These are phyloP conservation scores for Termitomyces sp. DNA, from an alignment of 1,284 basidiomycete species.

Conservation along the genomic window DNA sequence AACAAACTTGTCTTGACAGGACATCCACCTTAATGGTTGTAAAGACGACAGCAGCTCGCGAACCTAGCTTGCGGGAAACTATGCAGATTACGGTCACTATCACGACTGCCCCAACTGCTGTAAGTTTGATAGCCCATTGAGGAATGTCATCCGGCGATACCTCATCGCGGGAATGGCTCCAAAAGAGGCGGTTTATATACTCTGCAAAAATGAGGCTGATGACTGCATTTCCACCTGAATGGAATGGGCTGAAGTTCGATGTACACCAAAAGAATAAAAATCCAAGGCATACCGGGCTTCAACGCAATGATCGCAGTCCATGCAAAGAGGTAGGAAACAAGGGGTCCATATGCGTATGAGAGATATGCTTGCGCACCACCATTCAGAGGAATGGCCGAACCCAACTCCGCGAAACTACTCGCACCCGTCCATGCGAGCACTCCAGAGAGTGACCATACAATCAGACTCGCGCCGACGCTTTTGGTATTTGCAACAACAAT, in stretches of 20 bases:
- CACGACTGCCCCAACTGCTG: constrained; percentile 70
- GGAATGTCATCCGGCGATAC: constrained; percentile 77
- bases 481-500: constrained; percentile 86
- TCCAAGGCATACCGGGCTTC: constrained; percentile 57
- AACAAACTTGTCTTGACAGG: neutral
- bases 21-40: constrained; percentile 76
- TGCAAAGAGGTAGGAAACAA: constrained; percentile 82
- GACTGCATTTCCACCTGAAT: constrained; percentile 59
- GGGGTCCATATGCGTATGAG: constrained; percentile 83
- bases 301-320: constrained; percentile 90
- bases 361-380: constrained; percentile 90
- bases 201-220: constrained; percentile 76
- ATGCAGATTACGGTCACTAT: constrained; percentile 76
- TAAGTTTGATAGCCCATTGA: constrained; percentile 90
- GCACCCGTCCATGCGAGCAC: constrained; percentile 91
- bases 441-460: constrained; percentile 78
- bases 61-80: constrained; percentile 74
- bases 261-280: neutral
- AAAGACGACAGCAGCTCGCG: constrained; percentile 80
- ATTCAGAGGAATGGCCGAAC: constrained; percentile 78
- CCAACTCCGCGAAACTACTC: constrained; percentile 86
- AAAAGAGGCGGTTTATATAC: constrained; percentile 81
- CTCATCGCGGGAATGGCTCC: constrained; percentile 57
- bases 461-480: constrained; percentile 78
- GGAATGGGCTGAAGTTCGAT: neutral